phyloP scores from a whole-genome alignment of 176 grass and related monocot genomes.

The Carex kokanica region DNA sequence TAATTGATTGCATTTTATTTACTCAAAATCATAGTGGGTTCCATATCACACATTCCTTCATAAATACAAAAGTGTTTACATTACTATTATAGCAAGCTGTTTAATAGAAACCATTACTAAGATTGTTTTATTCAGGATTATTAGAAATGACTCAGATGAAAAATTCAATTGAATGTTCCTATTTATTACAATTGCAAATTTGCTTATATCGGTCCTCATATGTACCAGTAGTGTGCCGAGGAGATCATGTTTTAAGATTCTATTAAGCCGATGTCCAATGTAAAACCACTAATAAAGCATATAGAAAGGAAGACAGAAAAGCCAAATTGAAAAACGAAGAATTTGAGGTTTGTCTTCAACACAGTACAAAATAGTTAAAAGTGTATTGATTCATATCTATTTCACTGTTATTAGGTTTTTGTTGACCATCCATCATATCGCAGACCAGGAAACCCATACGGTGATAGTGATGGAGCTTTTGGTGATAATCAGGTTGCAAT shows the following conservation, averaged over 20 bases:
- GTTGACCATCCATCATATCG: conserved; percentile 83
- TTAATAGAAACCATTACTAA: not conserved
- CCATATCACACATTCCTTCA: not conserved
- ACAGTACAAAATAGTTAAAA: not conserved
- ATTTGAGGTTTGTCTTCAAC: not conserved
- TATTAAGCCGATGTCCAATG: not conserved
- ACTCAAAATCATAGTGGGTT: not conserved
- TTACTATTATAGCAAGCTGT: not conserved
- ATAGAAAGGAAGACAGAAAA: not conserved
- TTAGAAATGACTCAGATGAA: not conserved
- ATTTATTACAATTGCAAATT: not conserved
- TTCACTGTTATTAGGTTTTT: conserved; percentile 55
- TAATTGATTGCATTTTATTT: not conserved
- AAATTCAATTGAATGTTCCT: not conserved
- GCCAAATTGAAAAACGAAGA: not conserved
- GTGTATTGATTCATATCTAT: not conserved
- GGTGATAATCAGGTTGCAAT: conserved; percentile 85
- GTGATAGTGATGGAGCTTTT: conserved; percentile 79
- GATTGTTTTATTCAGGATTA: not conserved
- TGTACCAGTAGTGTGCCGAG: not conserved
- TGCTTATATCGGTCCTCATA: not conserved
- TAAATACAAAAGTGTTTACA: not conserved
- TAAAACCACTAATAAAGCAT: not conserved
- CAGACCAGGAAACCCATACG: conserved; percentile 88
- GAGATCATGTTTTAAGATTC: not conserved